Evolutionary conservation across 192 early-diverging fungal species (phyloP).

Genomic region (Podila epicladia): DNA sequence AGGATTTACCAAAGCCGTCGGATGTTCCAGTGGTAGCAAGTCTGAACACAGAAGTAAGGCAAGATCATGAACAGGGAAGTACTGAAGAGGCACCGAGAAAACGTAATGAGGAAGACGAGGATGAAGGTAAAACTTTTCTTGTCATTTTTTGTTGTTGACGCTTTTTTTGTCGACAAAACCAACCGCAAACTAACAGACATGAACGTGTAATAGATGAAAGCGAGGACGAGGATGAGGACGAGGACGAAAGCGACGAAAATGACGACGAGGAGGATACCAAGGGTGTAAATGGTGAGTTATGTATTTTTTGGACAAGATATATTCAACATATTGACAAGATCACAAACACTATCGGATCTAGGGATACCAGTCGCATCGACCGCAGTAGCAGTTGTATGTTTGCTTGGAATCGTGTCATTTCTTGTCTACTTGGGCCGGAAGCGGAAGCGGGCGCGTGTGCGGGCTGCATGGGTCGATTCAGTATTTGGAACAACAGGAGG

Average conservation of each 20-base stretch:
- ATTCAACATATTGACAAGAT: neutral
- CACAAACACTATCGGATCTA: neutral
- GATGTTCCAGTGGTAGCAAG: neutral
- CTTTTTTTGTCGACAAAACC: neutral
- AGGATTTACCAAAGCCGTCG: neutral
- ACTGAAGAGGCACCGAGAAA: neutral
- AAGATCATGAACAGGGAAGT: neutral
- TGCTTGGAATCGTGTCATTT: conserved; percentile 13
- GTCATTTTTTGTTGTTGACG: neutral
- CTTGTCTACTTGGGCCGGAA: conserved; percentile 19
- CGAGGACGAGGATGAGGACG: neutral
- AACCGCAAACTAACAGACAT: neutral
- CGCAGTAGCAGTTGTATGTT: conserved; percentile 9
- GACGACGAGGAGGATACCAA: neutral
- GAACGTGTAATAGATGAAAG: neutral
- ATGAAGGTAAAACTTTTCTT: neutral
- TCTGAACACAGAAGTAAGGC: conserved; percentile 2
- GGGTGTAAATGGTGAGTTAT: neutral
- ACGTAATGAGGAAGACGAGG: neutral
- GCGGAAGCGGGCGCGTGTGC: conserved; percentile 10
- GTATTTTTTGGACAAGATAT: no score
- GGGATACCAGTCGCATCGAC: conserved; percentile 29
- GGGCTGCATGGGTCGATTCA: conserved; percentile 35
- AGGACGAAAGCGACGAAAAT: conserved; percentile 1
- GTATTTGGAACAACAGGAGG: conserved; percentile 14